A percentile compares a stretch with the other conserved stretches of the same genome.
phyloP scores from a whole-genome alignment of 768 basidiomycete genomes.

The Daedaleopsis sinensis region DNA sequence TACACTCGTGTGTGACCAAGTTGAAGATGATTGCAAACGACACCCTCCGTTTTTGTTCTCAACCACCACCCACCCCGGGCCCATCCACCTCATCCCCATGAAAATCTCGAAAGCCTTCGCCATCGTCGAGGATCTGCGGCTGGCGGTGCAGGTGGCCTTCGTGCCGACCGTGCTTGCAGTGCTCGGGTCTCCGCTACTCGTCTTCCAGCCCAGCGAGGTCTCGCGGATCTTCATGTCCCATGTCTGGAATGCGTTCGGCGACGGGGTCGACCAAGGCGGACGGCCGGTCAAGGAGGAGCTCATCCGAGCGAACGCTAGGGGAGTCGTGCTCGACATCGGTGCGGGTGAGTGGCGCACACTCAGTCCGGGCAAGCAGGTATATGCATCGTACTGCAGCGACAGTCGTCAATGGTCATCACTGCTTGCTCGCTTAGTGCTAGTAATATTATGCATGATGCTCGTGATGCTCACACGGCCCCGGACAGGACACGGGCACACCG shows the following conservation, averaged over 20 bases:
- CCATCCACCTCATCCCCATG: slow-evolving; percentile 41
- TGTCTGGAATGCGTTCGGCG: slow-evolving; percentile 56
- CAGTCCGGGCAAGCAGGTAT: too few species aligned
- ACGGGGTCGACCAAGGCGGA: slow-evolving; percentile 46
- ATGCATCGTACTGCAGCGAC: too few species aligned
- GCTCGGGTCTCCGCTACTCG: slow-evolving; percentile 42
- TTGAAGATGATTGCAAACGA: too few species aligned
- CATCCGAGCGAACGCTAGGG: slow-evolving; percentile 56
- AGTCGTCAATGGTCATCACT: neutral
- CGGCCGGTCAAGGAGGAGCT: slow-evolving; percentile 47
- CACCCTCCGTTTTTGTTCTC: neutral
- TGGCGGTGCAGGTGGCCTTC: slow-evolving; percentile 41
- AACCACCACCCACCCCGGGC: neutral
- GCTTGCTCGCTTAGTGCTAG: too few species aligned
- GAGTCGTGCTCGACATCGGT: slow-evolving; percentile 68
- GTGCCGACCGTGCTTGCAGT: slow-evolving; percentile 51
- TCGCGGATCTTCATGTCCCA: slow-evolving; percentile 60
- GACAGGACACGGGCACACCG: slow-evolving; percentile 64
- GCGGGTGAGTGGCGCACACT: slow-evolving; percentile 55
- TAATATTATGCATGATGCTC: too few species aligned
- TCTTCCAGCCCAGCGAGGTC: slow-evolving; percentile 47
- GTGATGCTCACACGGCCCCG: neutral
- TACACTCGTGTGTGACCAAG: too few species aligned
- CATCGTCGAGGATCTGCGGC: slow-evolving; percentile 46
- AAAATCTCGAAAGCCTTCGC: slow-evolving; percentile 46